Percentiles rank a stretch among this genome's conserved stretches.
Evolutionary conservation across 805 yeast genomes (phyloP).

Genomic region (Schizosaccharomyces lindneri): DNA sequence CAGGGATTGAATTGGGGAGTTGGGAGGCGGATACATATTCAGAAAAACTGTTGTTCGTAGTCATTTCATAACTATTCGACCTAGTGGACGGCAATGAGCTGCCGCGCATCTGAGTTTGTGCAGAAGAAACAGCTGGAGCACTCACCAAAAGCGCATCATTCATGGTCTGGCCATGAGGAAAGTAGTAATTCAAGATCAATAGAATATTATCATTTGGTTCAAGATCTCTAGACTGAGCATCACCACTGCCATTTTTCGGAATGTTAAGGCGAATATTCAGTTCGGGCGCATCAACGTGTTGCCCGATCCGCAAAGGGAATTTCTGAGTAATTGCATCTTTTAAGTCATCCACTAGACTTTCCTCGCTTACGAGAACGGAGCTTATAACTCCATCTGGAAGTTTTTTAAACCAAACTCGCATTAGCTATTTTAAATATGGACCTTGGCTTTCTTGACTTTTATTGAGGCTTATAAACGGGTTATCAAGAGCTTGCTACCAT

Average conservation of each 20-base stretch:
- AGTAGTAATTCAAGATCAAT: conserved; percentile 31
- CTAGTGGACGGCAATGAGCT: not conserved
- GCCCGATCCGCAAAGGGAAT: conserved; percentile 41
- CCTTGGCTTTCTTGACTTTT: too few relatives aligned
- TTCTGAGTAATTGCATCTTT: conserved; percentile 38
- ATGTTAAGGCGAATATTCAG: conserved; percentile 10
- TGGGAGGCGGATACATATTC: not conserved
- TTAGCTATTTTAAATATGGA: not conserved
- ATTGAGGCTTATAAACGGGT: too few relatives aligned
- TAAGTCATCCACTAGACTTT: conserved; percentile 32
- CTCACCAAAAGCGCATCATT: conserved; percentile 39
- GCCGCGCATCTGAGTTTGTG: not conserved
- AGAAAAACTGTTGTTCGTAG: not conserved
- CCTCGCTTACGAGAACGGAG: not conserved
- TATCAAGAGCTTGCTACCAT: too few relatives aligned
- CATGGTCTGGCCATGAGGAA: conserved; percentile 44
- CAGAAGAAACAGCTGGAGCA: conserved; percentile 12
- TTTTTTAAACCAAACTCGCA: not conserved
- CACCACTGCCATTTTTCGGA: not conserved
- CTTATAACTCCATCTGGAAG: not conserved
- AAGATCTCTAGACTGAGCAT: conserved; percentile 8
- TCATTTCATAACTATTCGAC: not conserved
- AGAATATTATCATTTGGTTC: conserved; percentile 40
- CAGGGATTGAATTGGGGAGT: not conserved
- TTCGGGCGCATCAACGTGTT: conserved; percentile 46